These are phyloP conservation scores for Austroboletus rostrupii DNA, from an alignment of 1,284 basidiomycete species.

Conservation along the genomic window DNA sequence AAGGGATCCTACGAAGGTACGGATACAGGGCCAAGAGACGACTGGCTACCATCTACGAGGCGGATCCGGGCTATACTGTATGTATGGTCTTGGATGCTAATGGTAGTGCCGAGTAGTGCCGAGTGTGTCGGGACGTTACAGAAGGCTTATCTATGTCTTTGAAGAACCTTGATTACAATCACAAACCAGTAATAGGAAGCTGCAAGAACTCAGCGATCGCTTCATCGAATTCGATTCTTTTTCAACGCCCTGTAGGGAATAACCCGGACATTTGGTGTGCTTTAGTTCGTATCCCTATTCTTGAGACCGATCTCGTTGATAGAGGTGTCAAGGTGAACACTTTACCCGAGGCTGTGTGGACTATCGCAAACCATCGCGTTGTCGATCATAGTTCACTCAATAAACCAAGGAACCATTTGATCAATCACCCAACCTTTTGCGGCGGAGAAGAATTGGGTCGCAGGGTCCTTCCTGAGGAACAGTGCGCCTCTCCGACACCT, in stretches of 20 bases:
- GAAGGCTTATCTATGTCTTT: constrained; percentile 28
- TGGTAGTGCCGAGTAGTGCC: no score
- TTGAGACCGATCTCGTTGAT: constrained; percentile 33
- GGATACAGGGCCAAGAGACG: no score
- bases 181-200: constrained; percentile 24
- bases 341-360: constrained; percentile 37
- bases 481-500: constrained; percentile 34
- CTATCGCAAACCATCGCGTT: constrained; percentile 42
- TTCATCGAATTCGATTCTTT: constrained; percentile 27
- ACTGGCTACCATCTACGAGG: no score
- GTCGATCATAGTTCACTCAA: constrained; percentile 35
- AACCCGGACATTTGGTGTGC: constrained; percentile 46
- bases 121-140: no score
- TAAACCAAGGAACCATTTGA: constrained; percentile 34
- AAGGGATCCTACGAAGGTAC: no score
- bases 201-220: constrained; percentile 28
- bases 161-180: constrained; percentile 28
- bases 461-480: constrained; percentile 18
- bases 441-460: constrained; percentile 29
- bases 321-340: constrained; percentile 49
- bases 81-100: no score
- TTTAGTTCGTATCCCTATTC: not conserved
- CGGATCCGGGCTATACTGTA: no score
- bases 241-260: constrained; percentile 34
- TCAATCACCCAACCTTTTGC: constrained; percentile 32